Evolutionary conservation across 805 yeast genomes (phyloP).

Genomic region (Starmerella etchellsii): DNA sequence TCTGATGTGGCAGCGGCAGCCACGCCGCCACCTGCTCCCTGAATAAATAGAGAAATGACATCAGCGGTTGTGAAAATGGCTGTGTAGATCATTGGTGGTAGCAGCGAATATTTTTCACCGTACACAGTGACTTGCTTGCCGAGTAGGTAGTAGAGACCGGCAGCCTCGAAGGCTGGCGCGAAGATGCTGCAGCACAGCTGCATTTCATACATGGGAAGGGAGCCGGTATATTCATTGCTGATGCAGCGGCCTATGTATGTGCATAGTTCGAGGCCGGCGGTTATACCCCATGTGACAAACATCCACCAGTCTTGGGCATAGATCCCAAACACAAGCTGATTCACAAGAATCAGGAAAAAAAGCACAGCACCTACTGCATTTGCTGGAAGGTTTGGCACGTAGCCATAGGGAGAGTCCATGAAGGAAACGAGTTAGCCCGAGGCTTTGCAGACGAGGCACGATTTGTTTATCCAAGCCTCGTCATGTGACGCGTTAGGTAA

Average conservation of each 20-base stretch:
- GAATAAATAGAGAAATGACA: conserved; percentile 48
- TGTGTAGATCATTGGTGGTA: conserved; percentile 49
- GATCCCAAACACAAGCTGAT: conserved; percentile 34
- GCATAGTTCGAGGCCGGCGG: conserved; percentile 45
- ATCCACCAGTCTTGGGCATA: conserved; percentile 53
- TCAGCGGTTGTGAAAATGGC: conserved; percentile 56
- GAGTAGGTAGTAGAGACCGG: conserved; percentile 60
- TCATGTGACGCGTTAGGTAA: too few species aligned
- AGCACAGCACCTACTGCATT: conserved; percentile 45
- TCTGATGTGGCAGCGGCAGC: conserved; percentile 40
- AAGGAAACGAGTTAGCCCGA: too few species aligned
- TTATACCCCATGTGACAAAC: conserved; percentile 42
- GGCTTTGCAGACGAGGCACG: too few species aligned
- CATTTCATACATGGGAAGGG: conserved; percentile 37
- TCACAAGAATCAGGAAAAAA: conserved; percentile 36
- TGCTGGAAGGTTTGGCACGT: conserved; percentile 41
- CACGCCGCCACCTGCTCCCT: conserved; percentile 63
- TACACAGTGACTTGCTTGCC: conserved; percentile 54
- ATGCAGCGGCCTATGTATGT: conserved; percentile 58
- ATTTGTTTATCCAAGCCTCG: too few species aligned
- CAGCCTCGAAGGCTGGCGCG: conserved; percentile 78
- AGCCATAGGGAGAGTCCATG: too few species aligned
- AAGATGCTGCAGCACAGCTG: conserved; percentile 60
- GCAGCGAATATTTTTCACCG: conserved; percentile 40
- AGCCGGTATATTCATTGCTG: conserved; percentile 27